These are phyloP conservation scores for Melampsora americana DNA, from an alignment of 1,284 basidiomycete species.

Conservation along the genomic window DNA sequence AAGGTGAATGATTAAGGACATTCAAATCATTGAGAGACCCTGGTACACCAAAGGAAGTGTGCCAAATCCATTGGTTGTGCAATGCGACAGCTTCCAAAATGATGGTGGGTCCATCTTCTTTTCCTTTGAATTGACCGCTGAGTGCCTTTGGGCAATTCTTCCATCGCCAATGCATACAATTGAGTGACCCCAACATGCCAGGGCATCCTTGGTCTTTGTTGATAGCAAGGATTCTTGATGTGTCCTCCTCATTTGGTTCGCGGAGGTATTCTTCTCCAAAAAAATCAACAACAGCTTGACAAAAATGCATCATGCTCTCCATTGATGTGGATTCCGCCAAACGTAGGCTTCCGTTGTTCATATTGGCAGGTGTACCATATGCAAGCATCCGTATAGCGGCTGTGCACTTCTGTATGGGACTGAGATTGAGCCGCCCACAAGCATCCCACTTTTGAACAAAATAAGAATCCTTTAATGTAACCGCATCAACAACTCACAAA, in stretches of 20 bases:
- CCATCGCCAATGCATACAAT: constrained; percentile 25
- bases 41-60: too few relatives aligned
- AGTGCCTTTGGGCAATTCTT: constrained; percentile 37
- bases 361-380: too few relatives aligned
- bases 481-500: not conserved
- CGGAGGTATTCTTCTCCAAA: not conserved
- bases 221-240: too few relatives aligned
- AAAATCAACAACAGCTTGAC: not conserved
- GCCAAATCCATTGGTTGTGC: too few relatives aligned
- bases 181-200: not conserved
- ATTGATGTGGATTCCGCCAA: not conserved
- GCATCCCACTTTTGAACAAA: not conserved
- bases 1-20: too few relatives aligned
- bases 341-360: not conserved
- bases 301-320: not conserved
- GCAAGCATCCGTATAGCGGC: not conserved
- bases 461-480: not conserved
- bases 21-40: too few relatives aligned
- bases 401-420: not conserved
- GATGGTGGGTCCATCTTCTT: too few relatives aligned
- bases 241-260: not conserved
- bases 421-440: not conserved
- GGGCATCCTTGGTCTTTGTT: not conserved
- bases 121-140: too few relatives aligned
- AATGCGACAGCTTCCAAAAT: too few relatives aligned